These are phyloP conservation scores for Gnetum montanum DNA, from an alignment of 75 land plant genomes.

Conservation along the genomic window DNA sequence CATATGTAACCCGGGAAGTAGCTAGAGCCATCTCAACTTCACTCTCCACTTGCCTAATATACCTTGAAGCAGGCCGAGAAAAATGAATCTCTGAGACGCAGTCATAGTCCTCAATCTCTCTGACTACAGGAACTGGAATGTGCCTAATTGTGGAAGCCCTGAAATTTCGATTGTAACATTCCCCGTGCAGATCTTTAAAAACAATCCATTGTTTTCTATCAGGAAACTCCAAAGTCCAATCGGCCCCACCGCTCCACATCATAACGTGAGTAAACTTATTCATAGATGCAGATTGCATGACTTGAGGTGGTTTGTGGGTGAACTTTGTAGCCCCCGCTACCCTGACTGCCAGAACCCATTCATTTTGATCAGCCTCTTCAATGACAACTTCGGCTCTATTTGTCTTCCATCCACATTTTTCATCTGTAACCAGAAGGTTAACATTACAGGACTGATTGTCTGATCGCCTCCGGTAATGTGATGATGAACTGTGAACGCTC, in stretches of 20 bases:
- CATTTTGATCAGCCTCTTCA: slow-evolving; percentile 39
- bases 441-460: slow-evolving; percentile 41
- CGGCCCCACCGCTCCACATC: slow-evolving; percentile 95
- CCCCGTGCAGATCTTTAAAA: slow-evolving; percentile 83
- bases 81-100: slow-evolving; percentile 27
- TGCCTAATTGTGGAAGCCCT: slow-evolving; percentile 57
- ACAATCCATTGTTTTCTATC: slow-evolving; percentile 77
- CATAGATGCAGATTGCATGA: slow-evolving; percentile 50
- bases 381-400: slow-evolving; percentile 41
- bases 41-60: slow-evolving; percentile 40
- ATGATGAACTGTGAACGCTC: slow-evolving; percentile 13
- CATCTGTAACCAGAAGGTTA: slow-evolving; percentile 41
- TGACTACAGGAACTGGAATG: slow-evolving; percentile 91
- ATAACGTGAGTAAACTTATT: slow-evolving; percentile 69
- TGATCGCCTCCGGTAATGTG: slow-evolving; percentile 4
- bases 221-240: slow-evolving; percentile 81
- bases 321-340: slow-evolving; percentile 33
- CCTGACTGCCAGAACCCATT: slow-evolving; percentile 49
- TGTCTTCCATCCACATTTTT: slow-evolving; percentile 58
- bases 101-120: slow-evolving; percentile 48
- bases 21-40: slow-evolving; percentile 87
- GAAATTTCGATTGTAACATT: slow-evolving; percentile 54
- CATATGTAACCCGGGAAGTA: slow-evolving; percentile 64
- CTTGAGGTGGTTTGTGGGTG: slow-evolving; percentile 41
- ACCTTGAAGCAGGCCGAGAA: slow-evolving; percentile 37